Evolutionary conservation across 257 asterid species (phyloP).

Genomic region (Eucommia ulmoides): DNA sequence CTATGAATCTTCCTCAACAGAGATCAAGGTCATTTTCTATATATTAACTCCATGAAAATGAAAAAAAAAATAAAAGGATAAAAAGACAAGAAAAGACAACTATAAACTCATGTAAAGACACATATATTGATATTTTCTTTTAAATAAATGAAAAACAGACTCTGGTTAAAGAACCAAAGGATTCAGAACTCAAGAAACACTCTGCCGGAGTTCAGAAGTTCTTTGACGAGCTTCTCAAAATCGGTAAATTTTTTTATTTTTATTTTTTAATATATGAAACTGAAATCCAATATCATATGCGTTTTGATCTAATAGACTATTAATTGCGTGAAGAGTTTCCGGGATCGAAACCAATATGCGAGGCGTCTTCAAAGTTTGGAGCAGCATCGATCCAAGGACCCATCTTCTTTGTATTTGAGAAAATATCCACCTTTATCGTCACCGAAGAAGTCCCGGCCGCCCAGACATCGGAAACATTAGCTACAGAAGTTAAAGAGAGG

Average conservation of each 20-base stretch:
- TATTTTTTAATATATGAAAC: too few species aligned
- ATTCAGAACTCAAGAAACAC: conserved; percentile 38
- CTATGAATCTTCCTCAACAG: not conserved
- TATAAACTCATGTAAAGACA: not conserved
- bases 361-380: conserved; percentile 52
- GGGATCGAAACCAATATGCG: conserved; percentile 50
- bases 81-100: not conserved
- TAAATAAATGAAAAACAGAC: not conserved
- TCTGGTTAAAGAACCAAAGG: not conserved
- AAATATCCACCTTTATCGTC: conserved; percentile 5
- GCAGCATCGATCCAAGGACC: conserved; percentile 63
- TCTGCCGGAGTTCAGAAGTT: conserved; percentile 66
- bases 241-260: conserved; percentile 28
- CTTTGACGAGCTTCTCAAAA: conserved; percentile 72
- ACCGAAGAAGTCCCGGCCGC: not conserved
- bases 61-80: not conserved
- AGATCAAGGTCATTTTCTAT: not conserved
- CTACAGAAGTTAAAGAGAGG: conserved; percentile 13
- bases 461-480: not conserved
- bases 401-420: conserved; percentile 52
- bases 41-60: too few species aligned
- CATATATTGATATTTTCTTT: too few species aligned
- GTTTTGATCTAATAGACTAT: not conserved
- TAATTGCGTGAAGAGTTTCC: conserved; percentile 45
- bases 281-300: not conserved